Conservation (phyloP, 2,329 filamentous ascomycete genomes). For the Alternaria metachromatica region DNA sequence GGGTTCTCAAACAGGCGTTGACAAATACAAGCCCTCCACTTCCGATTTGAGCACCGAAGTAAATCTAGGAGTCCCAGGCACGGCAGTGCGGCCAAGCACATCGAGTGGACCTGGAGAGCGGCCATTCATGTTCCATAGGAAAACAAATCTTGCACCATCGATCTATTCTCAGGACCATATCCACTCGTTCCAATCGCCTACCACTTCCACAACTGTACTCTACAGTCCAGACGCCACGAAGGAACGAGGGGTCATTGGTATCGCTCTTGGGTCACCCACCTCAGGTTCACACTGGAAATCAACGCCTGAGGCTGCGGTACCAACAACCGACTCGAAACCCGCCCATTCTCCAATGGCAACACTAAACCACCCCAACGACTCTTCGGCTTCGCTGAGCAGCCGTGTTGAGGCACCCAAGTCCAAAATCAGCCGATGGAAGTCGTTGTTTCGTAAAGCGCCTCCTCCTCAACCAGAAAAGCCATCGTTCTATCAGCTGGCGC, state of each 20-base stretch:
- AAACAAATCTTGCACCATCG: constrained; percentile 37
- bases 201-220: constrained; percentile 39
- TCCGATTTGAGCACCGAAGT: constrained; percentile 32
- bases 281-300: constrained; percentile 38
- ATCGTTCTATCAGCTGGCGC: constrained; percentile 46
- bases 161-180: constrained; percentile 32
- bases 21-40: constrained; percentile 43
- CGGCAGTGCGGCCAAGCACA: constrained; percentile 43
- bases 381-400: constrained; percentile 14
- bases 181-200: constrained; percentile 36
- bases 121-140: constrained; percentile 45
- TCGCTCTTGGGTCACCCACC: constrained; percentile 50
- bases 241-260: constrained; percentile 45
- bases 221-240: constrained; percentile 40
- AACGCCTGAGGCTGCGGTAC: constrained; percentile 26
- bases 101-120: constrained; percentile 44
- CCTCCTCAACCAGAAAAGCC: constrained; percentile 32
- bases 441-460: constrained; percentile 45
- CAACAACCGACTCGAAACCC: constrained; percentile 4
- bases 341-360: constrained; percentile 18
- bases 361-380: constrained; percentile 6
- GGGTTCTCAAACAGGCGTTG: constrained; percentile 32
- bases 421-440: constrained; percentile 50
- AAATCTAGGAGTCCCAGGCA: constrained; percentile 38
- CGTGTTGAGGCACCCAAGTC: constrained; percentile 35